Percentiles rank a stretch among this genome's conserved stretches.
Conservation (phyloP, 2,329 filamentous ascomycete species). For the Thelonectria olida region DNA sequence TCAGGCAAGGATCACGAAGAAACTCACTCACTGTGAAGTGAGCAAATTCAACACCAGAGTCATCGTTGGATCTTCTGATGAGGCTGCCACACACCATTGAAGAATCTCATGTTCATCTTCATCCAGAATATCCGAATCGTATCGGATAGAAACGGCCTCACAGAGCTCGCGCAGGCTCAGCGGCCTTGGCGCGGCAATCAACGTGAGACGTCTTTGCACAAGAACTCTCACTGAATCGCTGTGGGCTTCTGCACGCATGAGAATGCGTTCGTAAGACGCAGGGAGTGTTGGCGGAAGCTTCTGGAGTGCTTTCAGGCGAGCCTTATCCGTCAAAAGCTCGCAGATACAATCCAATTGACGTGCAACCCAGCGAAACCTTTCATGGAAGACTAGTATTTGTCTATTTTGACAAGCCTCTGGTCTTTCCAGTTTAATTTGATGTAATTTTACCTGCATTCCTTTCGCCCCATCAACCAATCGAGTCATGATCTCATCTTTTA, state of each 20-base stretch:
- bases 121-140: background rate
- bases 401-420: too few species aligned
- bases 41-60: background rate
- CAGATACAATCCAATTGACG: conserved; percentile 22
- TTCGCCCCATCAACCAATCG: background rate
- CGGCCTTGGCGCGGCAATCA: background rate
- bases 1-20: background rate
- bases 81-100: conserved; percentile 10
- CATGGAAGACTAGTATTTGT: background rate
- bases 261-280: conserved; percentile 11
- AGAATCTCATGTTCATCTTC: conserved; percentile 3
- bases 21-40: conserved; percentile 4
- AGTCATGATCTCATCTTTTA: conserved; percentile 11
- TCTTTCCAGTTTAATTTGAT: too few species aligned
- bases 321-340: background rate
- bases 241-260: background rate
- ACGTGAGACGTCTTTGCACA: background rate
- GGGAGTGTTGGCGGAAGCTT: conserved; percentile 8
- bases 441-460: conserved; percentile 13
- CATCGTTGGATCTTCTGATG: background rate
- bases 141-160: conserved; percentile 5
- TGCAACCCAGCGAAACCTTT: conserved; percentile 23
- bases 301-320: background rate
- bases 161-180: background rate
- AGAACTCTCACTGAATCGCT: background rate